Percentiles rank a stretch among this genome's conserved stretches.
Evolutionary conservation across 1,139 yeast species (phyloP).

Genomic region (Taphrina wiesneri): DNA sequence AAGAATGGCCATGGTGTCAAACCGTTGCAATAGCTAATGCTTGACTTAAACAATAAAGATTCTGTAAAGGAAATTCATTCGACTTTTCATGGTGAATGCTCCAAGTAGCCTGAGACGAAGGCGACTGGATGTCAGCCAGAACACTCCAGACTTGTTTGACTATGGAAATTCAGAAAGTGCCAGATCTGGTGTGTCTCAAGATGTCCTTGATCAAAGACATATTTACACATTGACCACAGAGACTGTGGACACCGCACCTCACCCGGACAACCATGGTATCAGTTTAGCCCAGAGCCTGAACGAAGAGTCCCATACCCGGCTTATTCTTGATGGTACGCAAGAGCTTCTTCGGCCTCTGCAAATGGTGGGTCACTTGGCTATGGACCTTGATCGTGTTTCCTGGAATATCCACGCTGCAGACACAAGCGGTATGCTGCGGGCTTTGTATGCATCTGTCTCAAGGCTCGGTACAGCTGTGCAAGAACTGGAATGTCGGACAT

Average conservation of each 20-base stretch:
- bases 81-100: no score
- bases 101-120: no score
- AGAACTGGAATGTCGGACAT: not conserved
- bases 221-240: not conserved
- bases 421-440: not conserved
- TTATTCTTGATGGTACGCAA: constrained; percentile 1
- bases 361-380: not conserved
- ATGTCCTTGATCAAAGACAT: no score
- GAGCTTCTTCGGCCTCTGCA: not conserved
- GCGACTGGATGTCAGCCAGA: no score
- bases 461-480: not conserved
- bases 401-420: not conserved
- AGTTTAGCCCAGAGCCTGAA: not conserved
- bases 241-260: not conserved
- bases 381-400: not conserved
- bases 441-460: not conserved
- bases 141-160: no score
- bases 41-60: no score
- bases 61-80: no score
- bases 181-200: no score
- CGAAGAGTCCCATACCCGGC: constrained; percentile 2
- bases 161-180: no score
- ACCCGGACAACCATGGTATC: not conserved
- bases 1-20: no score
- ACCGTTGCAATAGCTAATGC: no score